Evolutionary conservation across 441 rosid species (phyloP).

Genomic region (Jatropha multifida): DNA sequence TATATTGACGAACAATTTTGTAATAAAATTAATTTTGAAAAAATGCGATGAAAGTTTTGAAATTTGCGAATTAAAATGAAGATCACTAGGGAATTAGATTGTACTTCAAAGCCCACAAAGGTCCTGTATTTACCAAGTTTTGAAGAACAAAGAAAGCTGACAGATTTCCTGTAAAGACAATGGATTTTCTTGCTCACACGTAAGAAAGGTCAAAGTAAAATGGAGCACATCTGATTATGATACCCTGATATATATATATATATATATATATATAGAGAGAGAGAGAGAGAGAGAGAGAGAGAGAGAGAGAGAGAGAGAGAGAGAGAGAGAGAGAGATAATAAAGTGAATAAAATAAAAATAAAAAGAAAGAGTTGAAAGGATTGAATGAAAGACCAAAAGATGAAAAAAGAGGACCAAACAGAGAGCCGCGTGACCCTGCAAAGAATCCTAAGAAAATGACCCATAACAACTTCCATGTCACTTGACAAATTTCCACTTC

Average conservation of each 20-base stretch:
- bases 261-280: background rate
- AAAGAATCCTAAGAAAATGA: conserved; percentile 1
- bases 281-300: background rate
- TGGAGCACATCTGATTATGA: background rate
- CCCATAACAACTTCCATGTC: background rate
- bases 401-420: background rate
- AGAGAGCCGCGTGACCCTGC: conserved; percentile 10
- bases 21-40: no score
- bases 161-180: background rate
- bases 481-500: background rate
- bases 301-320: background rate
- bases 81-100: no score
- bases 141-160: background rate
- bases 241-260: no score
- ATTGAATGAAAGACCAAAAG: background rate
- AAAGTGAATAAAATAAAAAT: background rate
- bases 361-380: no score
- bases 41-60: no score
- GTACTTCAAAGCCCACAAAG: no score
- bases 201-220: background rate
- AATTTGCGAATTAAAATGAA: no score
- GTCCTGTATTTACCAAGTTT: no score
- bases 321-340: background rate
- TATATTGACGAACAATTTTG: no score
- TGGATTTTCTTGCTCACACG: background rate